Conservation (phyloP, 495 filamentous ascomycete genomes). For the Penicillium salamii region DNA sequence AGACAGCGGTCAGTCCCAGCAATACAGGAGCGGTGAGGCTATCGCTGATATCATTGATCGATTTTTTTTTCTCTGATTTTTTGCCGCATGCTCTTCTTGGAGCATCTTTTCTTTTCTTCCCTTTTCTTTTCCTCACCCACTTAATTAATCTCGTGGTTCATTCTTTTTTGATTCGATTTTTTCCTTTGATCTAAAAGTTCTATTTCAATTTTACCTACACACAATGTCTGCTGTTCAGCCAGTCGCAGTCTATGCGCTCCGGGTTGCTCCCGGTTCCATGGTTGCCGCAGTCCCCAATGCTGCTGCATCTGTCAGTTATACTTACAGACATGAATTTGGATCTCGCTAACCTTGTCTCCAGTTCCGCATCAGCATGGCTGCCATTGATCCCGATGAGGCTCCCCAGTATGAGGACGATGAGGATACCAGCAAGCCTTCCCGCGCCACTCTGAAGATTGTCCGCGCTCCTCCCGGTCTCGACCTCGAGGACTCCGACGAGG, state of each 20-base stretch:
- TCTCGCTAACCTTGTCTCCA: conserved; percentile 29
- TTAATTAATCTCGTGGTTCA: conserved; percentile 26
- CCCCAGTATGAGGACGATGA: conserved; percentile 62
- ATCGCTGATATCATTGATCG: conserved; percentile 12
- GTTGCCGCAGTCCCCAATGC: conserved; percentile 71
- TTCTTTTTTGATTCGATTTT: conserved; percentile 17
- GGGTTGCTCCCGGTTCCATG: conserved; percentile 75
- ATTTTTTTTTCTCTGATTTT: conserved; percentile 17
- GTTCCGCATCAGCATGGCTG: conserved; percentile 98
- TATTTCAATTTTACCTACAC: conserved; percentile 3
- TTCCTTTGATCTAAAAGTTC: background rate
- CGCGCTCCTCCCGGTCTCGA: conserved; percentile 58
- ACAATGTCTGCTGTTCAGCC: conserved; percentile 61
- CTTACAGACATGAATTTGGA: conserved; percentile 13
- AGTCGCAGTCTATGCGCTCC: conserved; percentile 84
- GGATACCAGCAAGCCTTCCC: conserved; percentile 58
- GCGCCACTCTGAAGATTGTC: conserved; percentile 87
- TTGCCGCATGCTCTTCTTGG: conserved; percentile 14
- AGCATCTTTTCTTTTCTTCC: conserved; percentile 23
- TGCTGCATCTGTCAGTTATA: conserved; percentile 72
- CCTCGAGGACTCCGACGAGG: conserved; percentile 51
- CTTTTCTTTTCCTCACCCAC: conserved; percentile 20
- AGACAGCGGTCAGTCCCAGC: conserved; percentile 16
- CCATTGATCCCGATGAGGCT: conserved; percentile 82
- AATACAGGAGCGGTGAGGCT: conserved; percentile 21